phyloP scores from a whole-genome alignment of 495 filamentous ascomycete genomes.

The Halenospora varia region DNA sequence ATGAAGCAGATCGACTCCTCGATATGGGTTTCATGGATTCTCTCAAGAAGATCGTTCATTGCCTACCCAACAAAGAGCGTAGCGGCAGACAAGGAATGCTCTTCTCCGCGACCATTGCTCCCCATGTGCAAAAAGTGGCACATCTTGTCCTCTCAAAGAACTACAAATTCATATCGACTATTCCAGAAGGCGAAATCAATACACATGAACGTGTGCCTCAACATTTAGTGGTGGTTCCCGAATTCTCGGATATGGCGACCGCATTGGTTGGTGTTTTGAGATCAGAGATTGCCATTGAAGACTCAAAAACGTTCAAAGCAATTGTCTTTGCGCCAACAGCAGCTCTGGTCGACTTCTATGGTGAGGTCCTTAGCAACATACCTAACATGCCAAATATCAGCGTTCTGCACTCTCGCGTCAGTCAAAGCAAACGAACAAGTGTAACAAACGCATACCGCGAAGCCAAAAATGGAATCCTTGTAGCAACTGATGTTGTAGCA shows the following conservation, averaged over 20 bases:
- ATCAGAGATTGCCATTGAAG: conserved; percentile 35
- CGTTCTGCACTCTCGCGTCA: conserved; percentile 59
- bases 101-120: conserved; percentile 65
- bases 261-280: conserved; percentile 44
- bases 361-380: conserved; percentile 41
- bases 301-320: conserved; percentile 47
- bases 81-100: conserved; percentile 64
- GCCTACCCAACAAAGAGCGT: conserved; percentile 49
- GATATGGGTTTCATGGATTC: conserved; percentile 59
- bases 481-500: conserved; percentile 68
- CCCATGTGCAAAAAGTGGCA: conserved; percentile 58
- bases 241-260: conserved; percentile 48
- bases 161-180: conserved; percentile 59
- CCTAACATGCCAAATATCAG: conserved; percentile 42
- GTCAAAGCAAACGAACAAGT: conserved; percentile 50
- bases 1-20: conserved; percentile 67
- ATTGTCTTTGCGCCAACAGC: conserved; percentile 69
- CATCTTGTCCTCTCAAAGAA: conserved; percentile 49
- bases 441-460: conserved; percentile 59
- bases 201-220: conserved; percentile 61
- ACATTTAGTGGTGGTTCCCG: conserved; percentile 51
- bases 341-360: conserved; percentile 54
- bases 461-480: conserved; percentile 49
- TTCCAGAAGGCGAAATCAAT: conserved; percentile 54
- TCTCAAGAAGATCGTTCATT: conserved; percentile 52